Evolutionary conservation across 768 basidiomycete species (phyloP), one percentile per base, ranked within the genome.

Genomic region (Serendipita vermifera): DNA sequence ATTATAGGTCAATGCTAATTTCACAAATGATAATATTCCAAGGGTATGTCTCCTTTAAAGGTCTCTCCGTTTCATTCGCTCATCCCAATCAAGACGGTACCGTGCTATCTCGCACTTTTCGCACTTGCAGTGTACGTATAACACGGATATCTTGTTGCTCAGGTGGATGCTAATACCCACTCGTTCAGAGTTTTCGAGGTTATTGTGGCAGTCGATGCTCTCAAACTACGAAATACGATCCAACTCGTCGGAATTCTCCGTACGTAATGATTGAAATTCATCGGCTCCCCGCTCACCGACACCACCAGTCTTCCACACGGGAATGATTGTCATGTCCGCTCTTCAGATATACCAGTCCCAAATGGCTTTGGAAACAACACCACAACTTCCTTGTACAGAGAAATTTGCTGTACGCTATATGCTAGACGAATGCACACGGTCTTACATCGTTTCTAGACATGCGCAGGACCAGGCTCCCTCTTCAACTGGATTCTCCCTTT

Each of bases 101-200:
- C 87, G 59, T 89, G 87, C 68, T 91, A 89, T 66, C 78, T 91
- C 3, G 85, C 85, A 2, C 72, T 91, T 5, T 91, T 89, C 66
- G 81, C 82, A 24, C 72, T 91, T 7, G 88, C 85, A 57, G 87
- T 86, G 87, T 88, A 65, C 53, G 78, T 69, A 33, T 35, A n/a
- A 41, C 54, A 14, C 46, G 33, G 43, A 38, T 31, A 40, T 13
- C 40, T 29, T 15, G 46, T 20, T 22, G 15, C 7, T 13, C 17
- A 38, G 29, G 32, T 36, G 32, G 33, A 38, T 55, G 53, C 48
- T 62, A 15, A 54, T 61, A 11, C 57, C 15, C 38, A 5, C 11
- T 29, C 32, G 35, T 55, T 15, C 58, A 90, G 87, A 67, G 57
- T 88, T 1, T 91, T 91, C 59, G 86, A 89, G 63, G 68, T 88